phyloP scores from a whole-genome alignment of 257 asterid genomes.

The Solanum chmielewskii region DNA sequence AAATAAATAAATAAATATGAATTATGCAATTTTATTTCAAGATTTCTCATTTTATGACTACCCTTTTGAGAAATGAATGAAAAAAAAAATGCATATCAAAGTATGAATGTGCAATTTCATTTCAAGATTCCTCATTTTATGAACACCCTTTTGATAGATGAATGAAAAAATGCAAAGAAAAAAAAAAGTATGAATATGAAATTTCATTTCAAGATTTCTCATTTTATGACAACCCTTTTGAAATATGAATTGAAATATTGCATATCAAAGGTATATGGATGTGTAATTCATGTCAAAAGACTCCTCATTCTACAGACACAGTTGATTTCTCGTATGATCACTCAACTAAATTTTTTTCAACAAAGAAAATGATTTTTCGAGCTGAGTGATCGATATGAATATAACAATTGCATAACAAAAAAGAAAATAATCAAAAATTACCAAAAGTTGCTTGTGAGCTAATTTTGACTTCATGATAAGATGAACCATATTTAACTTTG shows the following conservation, averaged over 20 bases:
- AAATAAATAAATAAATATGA: not conserved
- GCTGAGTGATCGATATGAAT: not conserved
- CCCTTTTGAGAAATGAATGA: not conserved
- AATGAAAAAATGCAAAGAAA: not conserved
- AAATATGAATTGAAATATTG: not conserved
- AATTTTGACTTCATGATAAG: slow-evolving; percentile 48
- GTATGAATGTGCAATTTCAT: not conserved
- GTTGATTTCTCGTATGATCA: not conserved
- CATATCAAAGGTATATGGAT: not conserved
- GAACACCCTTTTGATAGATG: not conserved
- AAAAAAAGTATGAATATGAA: not conserved
- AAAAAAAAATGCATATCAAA: not conserved
- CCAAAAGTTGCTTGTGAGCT: slow-evolving; percentile 84
- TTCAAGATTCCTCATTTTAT: not conserved
- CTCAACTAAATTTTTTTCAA: not conserved
- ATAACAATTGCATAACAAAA: not conserved
- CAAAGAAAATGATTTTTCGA: not conserved
- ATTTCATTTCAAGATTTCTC: not conserved
- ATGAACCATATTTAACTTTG: slow-evolving; percentile 56
- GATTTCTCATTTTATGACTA: not conserved
- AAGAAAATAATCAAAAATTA: slow-evolving; percentile 4
- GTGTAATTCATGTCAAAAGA: not conserved
- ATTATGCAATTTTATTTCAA: not conserved
- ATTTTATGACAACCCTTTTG: not conserved
- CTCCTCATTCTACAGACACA: not conserved